phyloP scores from a whole-genome alignment of 768 basidiomycete species.

The Rhodotorula kratochvilovae region DNA sequence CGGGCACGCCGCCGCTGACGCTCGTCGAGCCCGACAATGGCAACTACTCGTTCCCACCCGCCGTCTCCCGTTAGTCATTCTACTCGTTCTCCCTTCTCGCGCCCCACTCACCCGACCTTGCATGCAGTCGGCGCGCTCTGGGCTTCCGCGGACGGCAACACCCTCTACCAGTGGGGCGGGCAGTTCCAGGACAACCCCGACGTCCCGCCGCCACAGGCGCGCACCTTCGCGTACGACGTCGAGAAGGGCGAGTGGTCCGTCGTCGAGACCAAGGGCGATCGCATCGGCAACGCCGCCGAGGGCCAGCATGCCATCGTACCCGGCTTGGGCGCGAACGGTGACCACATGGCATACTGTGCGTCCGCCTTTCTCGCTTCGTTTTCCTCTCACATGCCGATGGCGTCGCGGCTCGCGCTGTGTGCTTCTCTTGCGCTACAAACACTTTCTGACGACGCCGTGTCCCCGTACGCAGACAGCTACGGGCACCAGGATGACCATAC shows the following conservation, averaged over 20 bases:
- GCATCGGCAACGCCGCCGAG: slow-evolving; percentile 19
- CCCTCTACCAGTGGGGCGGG: slow-evolving; percentile 28
- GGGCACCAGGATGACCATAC: slow-evolving; percentile 31
- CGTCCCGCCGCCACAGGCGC: slow-evolving; percentile 18
- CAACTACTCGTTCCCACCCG: slow-evolving; percentile 28
- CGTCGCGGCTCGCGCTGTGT: too few relatives aligned
- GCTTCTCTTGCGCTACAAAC: too few relatives aligned
- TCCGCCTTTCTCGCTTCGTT: background rate
- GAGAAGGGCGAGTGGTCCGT: slow-evolving; percentile 1
- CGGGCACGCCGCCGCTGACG: slow-evolving; percentile 16
- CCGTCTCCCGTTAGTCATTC: slow-evolving; percentile 28
- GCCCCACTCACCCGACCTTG: too few relatives aligned
- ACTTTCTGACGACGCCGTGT: background rate
- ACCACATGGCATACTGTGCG: slow-evolving; percentile 31
- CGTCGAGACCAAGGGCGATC: slow-evolving; percentile 18
- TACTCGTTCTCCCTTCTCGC: background rate
- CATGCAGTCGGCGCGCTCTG: slow-evolving; percentile 35
- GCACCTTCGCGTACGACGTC: slow-evolving; percentile 23
- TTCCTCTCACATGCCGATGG: too few relatives aligned
- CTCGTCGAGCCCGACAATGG: slow-evolving; percentile 24
- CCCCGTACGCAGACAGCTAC: slow-evolving; percentile 4
- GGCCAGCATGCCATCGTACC: slow-evolving; percentile 20
- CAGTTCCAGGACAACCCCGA: slow-evolving; percentile 17
- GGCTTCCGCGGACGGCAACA: slow-evolving; percentile 20
- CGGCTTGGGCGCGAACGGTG: slow-evolving; percentile 5